A percentile compares a stretch with the other conserved stretches of the same genome.
phyloP scores from a whole-genome alignment of 2,329 filamentous ascomycete genomes.

The Aspergillus calidoustus region DNA sequence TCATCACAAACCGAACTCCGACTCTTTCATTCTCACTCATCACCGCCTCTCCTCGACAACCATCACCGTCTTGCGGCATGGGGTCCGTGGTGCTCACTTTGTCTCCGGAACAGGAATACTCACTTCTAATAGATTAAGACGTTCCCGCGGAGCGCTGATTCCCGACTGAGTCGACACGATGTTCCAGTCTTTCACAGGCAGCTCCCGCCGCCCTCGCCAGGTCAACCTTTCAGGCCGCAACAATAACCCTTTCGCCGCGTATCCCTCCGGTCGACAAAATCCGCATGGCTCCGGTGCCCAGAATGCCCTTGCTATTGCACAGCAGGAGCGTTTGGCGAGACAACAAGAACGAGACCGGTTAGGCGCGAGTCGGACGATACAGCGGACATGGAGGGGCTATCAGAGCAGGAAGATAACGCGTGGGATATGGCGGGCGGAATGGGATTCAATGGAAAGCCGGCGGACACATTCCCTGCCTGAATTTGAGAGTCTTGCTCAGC shows the following conservation, averaged over 20 bases:
- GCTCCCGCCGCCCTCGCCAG: conserved; percentile 80
- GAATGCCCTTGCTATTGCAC: conserved; percentile 80
- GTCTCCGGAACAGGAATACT: conserved; percentile 20
- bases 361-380: conserved; percentile 74
- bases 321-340: conserved; percentile 80
- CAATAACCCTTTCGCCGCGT: conserved; percentile 73
- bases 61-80: conserved; percentile 27
- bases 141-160: conserved; percentile 15
- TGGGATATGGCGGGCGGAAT: conserved; percentile 61
- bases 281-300: conserved; percentile 67
- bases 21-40: conserved; percentile 1
- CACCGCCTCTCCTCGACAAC: conserved; percentile 4
- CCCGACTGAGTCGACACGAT: conserved; percentile 54
- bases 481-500: conserved; percentile 42
- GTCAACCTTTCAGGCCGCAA: conserved; percentile 91
- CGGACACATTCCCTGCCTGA: conserved; percentile 36
- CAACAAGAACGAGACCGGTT: conserved; percentile 80
- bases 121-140: conserved; percentile 7
- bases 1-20: conserved; percentile 15
- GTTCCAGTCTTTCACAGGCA: conserved; percentile 92
- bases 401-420: conserved; percentile 63
- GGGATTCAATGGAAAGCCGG: conserved; percentile 63
- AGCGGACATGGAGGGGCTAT: conserved; percentile 83
- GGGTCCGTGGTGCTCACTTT: conserved; percentile 23
- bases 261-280: conserved; percentile 62